A percentile compares a stretch with the other conserved stretches of the same genome.
Evolutionary conservation across 2,329 filamentous ascomycete genomes (phyloP).

Genomic region (Hymenoscyphus scutula): DNA sequence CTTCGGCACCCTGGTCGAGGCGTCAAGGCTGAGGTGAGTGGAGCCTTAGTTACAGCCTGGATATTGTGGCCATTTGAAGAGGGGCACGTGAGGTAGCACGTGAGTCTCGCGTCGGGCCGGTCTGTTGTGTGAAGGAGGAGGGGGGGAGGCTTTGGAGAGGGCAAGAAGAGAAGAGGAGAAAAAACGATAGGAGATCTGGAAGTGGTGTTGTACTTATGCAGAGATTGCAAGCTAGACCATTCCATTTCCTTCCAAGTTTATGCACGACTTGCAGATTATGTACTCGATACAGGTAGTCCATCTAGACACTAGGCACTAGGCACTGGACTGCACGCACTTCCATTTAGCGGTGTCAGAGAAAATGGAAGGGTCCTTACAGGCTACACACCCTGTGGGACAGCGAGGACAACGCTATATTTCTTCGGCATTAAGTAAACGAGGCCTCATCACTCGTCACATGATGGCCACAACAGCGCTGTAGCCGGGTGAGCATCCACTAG

Average conservation of each 20-base stretch:
- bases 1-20: conserved; percentile 8
- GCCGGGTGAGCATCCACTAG: neutral
- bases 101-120: neutral
- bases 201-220: neutral
- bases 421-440: no score
- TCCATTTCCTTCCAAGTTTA: neutral
- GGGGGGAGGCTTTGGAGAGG: conserved; percentile 7
- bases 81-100: neutral
- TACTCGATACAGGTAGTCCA: no score
- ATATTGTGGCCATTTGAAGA: conserved; percentile 19
- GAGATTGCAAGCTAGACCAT: neutral
- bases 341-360: neutral
- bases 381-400: neutral
- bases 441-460: no score
- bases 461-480: neutral
- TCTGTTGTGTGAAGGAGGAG: neutral
- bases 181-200: neutral
- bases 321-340: no score
- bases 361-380: conserved; percentile 6
- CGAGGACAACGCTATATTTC: no score
- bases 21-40: neutral
- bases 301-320: neutral
- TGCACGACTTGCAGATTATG: neutral
- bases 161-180: neutral
- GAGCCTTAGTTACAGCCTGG: conserved; percentile 18